Percentiles rank a stretch among this genome's conserved stretches.
Conservation (phyloP, 1,139 yeast genomes). For the Magnusiomyces ingens region DNA sequence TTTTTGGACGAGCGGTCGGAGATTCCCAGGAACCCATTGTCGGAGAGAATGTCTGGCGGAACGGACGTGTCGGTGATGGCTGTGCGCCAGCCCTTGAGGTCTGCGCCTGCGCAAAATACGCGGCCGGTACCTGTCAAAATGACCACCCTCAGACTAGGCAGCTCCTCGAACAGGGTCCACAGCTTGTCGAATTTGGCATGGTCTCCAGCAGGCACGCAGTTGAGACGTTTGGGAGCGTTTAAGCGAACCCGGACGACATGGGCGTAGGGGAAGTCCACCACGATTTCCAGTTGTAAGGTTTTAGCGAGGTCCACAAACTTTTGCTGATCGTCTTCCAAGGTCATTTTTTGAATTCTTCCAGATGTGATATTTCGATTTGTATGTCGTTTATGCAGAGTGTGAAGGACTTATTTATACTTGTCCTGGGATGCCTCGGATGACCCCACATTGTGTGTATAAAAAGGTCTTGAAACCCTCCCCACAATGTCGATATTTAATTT, state of each 20-base stretch:
- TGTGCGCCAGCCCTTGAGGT: constrained; percentile 24
- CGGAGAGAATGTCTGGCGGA: not conserved
- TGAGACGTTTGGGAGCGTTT: constrained; percentile 22
- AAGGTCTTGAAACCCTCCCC: too few relatives aligned
- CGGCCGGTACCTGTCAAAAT: constrained; percentile 30
- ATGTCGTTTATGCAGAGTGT: too few relatives aligned
- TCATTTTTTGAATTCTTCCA: too few relatives aligned
- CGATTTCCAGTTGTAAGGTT: constrained; percentile 8
- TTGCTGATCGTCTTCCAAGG: constrained; percentile 6
- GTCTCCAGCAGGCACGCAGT: constrained; percentile 22
- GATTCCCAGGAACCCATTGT: constrained; percentile 29
- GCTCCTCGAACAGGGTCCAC: constrained; percentile 29
- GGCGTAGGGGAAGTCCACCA: constrained; percentile 11
- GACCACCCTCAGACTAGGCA: constrained; percentile 24
- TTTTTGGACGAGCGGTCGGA: constrained; percentile 27
- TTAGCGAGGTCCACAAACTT: constrained; percentile 2
- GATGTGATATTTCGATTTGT: too few relatives aligned
- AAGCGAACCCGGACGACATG: constrained; percentile 24
- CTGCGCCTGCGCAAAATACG: constrained; percentile 32
- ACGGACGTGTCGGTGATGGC: constrained; percentile 3
- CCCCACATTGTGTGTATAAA: too few relatives aligned
- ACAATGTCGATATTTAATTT: too few relatives aligned
- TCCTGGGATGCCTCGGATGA: too few relatives aligned
- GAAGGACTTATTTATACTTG: too few relatives aligned
- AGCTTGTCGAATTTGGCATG: constrained; percentile 20